Base-by-base conservation (phyloP, 148 eudicot genomes). In the Amaranthus palmeri region DNA sequence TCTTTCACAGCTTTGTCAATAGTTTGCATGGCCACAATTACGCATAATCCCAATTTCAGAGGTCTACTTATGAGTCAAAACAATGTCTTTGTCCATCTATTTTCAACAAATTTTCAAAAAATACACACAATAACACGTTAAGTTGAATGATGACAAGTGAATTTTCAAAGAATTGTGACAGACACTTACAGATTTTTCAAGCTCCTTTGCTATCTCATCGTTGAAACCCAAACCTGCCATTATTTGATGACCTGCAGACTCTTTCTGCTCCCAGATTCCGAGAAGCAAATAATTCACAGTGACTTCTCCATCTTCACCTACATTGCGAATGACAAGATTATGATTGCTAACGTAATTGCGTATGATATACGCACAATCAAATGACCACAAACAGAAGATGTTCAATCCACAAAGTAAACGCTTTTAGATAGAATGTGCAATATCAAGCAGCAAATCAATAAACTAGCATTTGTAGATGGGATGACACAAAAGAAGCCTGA, bases 221-320 rank as follows among this genome's bases (percentile, higher is more conserved):
- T 85, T 82, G 77, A 89, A 89, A 60, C 99, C 99, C 76, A 88
- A 76, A 57, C 73, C 8, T 61, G 78, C 84, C 86, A 95, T 65
- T 78, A 91, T 83, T 73, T 76, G 82, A 72, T 87, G 86, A 60
- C 80, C 97, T 40, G 97, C 99, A 36, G 85, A 86, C 55, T 85
- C 96, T 79, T 91, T 80, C 73, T 85, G 86, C 5, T 87, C 80
- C 99, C 96, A 95, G 36, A 95, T 70, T 44, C 96, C 97, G 14
- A 91, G 96, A 67, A 88, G 85, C 66, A 95, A 81, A 84, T 88
- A 79, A 66, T 84, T 65, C 17, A 78, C 51, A 10, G 97, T 95
- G 71, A 95, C 74, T 81, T 95, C 99, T 63, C 99, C 96, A 58
- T 68, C 77, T 76, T 83, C 96, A 81, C 97, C 99, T 95, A 83